Conservation (phyloP, 129 eudicot genomes). For the Lactuca saligna region DNA sequence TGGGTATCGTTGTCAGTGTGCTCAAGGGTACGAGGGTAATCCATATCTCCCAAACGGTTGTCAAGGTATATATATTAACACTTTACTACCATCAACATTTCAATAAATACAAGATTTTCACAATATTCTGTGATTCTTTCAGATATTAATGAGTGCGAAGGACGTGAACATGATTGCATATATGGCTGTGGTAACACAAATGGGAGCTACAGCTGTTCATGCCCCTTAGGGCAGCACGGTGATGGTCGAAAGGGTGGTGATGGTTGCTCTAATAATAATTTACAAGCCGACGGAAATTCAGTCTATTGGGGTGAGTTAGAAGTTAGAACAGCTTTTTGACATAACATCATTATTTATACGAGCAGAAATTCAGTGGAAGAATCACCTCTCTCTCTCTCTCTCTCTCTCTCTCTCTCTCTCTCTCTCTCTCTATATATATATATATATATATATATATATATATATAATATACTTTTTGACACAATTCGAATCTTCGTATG, state of each 20-base stretch:
- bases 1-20: conserved; percentile 25
- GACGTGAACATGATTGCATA: conserved; percentile 1
- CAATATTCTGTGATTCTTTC: not conserved
- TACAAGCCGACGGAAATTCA: not conserved
- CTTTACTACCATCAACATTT: not conserved
- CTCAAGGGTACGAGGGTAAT: conserved; percentile 21
- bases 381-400: too few species aligned
- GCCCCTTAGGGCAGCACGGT: conserved; percentile 14
- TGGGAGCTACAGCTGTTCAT: conserved; percentile 18
- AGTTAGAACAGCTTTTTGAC: not conserved
- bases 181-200: conserved; percentile 22
- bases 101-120: too few species aligned
- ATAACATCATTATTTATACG: not conserved
- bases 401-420: too few species aligned
- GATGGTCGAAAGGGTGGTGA: conserved; percentile 16
- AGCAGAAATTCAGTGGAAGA: too few species aligned
- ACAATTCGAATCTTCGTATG: not conserved
- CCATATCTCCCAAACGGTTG: conserved; percentile 26
- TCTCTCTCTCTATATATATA: too few species aligned
- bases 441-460: too few species aligned
- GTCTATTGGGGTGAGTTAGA: conserved; percentile 12
- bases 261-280: conserved; percentile 10
- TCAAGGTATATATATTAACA: conserved; percentile 15
- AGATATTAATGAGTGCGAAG: conserved; percentile 26
- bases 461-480: too few species aligned